phyloP scores from a whole-genome alignment of 78 protist species.

The Chrysochromulina parva region DNA sequence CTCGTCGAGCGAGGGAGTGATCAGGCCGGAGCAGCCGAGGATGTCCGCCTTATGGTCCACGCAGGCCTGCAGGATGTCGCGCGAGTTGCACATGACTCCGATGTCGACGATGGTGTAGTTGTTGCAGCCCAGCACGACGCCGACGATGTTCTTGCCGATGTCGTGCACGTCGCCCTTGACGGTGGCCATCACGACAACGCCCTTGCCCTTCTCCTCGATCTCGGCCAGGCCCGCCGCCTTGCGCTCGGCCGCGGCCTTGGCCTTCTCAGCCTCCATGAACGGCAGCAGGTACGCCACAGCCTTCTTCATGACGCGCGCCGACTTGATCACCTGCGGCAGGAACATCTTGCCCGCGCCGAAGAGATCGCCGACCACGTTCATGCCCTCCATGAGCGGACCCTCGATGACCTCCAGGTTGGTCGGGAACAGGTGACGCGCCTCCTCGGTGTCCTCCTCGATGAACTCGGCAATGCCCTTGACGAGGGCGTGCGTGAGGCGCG shows the following conservation, averaged over 20 bases:
- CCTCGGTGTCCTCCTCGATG: slow-evolving; percentile 92
- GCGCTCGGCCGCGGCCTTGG: neutral
- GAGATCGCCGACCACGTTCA: slow-evolving; percentile 95
- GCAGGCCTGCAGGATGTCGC: slow-evolving; percentile 75
- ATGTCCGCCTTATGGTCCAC: slow-evolving; percentile 79
- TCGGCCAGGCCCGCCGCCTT: neutral
- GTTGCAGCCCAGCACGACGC: slow-evolving; percentile 97
- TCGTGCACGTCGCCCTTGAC: slow-evolving; percentile 99
- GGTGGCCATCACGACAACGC: slow-evolving; percentile 90
- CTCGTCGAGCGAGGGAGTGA: slow-evolving; percentile 98
- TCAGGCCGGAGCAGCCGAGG: slow-evolving; percentile 96
- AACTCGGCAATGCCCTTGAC: slow-evolving; percentile 92
- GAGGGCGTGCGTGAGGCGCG: slow-evolving; percentile 82
- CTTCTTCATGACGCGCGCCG: slow-evolving; percentile 98
- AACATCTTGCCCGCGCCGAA: slow-evolving; percentile 99
- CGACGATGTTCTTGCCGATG: slow-evolving; percentile 99
- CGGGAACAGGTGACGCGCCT: slow-evolving; percentile 67
- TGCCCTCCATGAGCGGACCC: slow-evolving; percentile 97
- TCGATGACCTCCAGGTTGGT: slow-evolving; percentile 66
- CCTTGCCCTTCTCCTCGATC: slow-evolving; percentile 45
- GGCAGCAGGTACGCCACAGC: slow-evolving; percentile 96
- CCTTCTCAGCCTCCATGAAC: slow-evolving; percentile 93
- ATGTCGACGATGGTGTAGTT: slow-evolving; percentile 89
- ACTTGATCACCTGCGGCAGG: slow-evolving; percentile 91
- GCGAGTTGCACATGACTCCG: slow-evolving; percentile 92